phyloP scores from a whole-genome alignment of 148 eudicot species.

The Rheum nobile region DNA sequence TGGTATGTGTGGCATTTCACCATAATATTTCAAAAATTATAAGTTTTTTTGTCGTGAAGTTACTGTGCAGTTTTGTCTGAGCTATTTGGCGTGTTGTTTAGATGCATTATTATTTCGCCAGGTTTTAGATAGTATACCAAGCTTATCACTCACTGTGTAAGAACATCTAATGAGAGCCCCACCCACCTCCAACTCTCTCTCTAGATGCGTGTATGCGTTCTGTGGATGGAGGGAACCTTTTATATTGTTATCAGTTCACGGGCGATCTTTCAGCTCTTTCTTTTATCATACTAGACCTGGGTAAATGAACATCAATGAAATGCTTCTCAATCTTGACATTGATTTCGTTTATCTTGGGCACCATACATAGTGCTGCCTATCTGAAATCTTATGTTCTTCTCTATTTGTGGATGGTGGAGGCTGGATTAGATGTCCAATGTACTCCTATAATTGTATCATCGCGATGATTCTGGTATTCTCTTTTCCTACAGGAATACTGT shows the following conservation, averaged over 20 bases:
- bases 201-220: neutral
- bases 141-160: neutral
- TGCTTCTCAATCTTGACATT: neutral
- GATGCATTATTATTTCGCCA: neutral
- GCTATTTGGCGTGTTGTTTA: neutral
- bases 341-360: neutral
- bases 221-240: neutral
- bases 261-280: neutral
- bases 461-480: neutral
- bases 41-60: neutral
- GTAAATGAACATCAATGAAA: neutral
- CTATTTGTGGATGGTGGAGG: neutral
- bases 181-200: neutral
- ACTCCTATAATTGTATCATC: neutral
- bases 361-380: neutral
- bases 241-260: neutral
- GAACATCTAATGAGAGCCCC: neutral
- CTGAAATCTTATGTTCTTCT: neutral
- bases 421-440: neutral
- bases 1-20: slow-evolving; percentile 26
- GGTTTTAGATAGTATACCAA: neutral
- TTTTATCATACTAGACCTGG: neutral
- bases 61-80: neutral
- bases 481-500: slow-evolving; percentile 47
- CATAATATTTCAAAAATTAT: neutral